Conservation (phyloP, 306 rosid species). For the Vigna angularis region DNA sequence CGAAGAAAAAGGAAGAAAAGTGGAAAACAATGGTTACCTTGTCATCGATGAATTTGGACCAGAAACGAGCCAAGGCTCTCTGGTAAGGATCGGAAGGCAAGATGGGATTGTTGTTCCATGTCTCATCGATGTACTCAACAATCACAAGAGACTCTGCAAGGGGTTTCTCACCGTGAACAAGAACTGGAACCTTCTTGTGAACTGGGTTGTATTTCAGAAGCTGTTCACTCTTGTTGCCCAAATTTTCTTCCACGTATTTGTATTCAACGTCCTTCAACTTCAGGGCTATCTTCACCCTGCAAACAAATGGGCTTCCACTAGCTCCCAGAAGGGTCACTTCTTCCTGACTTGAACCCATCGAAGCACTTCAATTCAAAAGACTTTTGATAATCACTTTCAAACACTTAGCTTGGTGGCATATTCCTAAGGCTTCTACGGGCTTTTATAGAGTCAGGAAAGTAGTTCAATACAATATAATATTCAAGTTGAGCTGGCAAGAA, state of each 20-base stretch:
- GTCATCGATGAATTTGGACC: constrained; percentile 68
- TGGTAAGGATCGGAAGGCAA: constrained; percentile 52
- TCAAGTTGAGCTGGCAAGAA: too few species aligned
- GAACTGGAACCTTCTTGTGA: constrained; percentile 62
- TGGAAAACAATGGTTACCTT: constrained; percentile 47
- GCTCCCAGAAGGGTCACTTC: constrained; percentile 51
- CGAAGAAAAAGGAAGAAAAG: background rate
- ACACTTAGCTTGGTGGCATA: too few species aligned
- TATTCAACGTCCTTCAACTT: constrained; percentile 62
- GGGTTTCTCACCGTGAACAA: constrained; percentile 56
- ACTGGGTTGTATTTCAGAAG: constrained; percentile 69
- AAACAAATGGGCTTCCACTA: constrained; percentile 54
- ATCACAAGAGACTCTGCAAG: constrained; percentile 61
- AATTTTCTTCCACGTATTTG: constrained; percentile 50
- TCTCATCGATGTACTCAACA: constrained; percentile 60
- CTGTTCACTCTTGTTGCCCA: constrained; percentile 48
- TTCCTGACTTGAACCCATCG: constrained; percentile 39
- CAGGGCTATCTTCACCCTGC: constrained; percentile 58
- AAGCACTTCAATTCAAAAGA: background rate
- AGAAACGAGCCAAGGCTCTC: constrained; percentile 69
- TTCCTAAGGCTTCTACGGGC: too few species aligned
- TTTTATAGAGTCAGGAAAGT: too few species aligned
- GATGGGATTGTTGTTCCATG: constrained; percentile 51
- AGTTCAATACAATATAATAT: too few species aligned
- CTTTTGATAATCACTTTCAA: too few species aligned